A percentile compares a stretch with the other conserved stretches of the same genome.
These are phyloP conservation scores for Termitomyces sp. DNA, from an alignment of 768 basidiomycete genomes.

Conservation along the genomic window DNA sequence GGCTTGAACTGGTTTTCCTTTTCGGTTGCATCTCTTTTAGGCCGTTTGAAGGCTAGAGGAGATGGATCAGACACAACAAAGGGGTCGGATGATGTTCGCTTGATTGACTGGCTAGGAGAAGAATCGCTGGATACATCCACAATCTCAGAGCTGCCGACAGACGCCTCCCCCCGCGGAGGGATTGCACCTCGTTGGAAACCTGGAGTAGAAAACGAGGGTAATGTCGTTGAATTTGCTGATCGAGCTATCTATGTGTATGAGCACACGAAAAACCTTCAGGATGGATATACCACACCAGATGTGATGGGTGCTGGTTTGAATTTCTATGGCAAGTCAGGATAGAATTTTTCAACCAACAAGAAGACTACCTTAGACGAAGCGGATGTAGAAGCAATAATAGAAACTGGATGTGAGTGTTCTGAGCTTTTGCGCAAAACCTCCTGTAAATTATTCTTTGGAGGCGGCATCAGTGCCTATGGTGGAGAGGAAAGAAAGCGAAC, in stretches of 20 bases:
- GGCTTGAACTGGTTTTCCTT: conserved; percentile 29
- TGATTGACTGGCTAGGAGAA: conserved; percentile 24
- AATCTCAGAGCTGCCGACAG: conserved; percentile 17
- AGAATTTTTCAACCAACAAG: neutral
- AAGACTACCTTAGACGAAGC: conserved; percentile 15
- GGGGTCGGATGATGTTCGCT: conserved; percentile 36
- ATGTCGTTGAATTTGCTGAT: conserved; percentile 17
- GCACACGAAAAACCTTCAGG: neutral
- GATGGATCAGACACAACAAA: conserved; percentile 23
- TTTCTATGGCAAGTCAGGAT: conserved; percentile 1
- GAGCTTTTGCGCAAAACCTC: conserved; percentile 26
- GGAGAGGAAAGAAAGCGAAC: neutral
- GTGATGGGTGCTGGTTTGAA: conserved; percentile 18
- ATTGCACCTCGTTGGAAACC: conserved; percentile 28
- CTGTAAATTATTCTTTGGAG: conserved; percentile 33
- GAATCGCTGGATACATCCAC: conserved; percentile 34
- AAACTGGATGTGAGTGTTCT: conserved; percentile 1
- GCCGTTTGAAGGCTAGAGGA: conserved; percentile 26
- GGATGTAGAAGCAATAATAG: conserved; percentile 5
- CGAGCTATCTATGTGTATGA: conserved; percentile 14
- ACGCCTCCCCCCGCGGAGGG: conserved; percentile 6
- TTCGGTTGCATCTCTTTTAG: conserved; percentile 22
- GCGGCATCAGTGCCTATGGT: conserved; percentile 9
- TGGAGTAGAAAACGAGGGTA: conserved; percentile 41
- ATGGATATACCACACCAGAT: conserved; percentile 5